Conservation (phyloP, 352 stramenopile genomes). For the Pythium aristosporum region DNA sequence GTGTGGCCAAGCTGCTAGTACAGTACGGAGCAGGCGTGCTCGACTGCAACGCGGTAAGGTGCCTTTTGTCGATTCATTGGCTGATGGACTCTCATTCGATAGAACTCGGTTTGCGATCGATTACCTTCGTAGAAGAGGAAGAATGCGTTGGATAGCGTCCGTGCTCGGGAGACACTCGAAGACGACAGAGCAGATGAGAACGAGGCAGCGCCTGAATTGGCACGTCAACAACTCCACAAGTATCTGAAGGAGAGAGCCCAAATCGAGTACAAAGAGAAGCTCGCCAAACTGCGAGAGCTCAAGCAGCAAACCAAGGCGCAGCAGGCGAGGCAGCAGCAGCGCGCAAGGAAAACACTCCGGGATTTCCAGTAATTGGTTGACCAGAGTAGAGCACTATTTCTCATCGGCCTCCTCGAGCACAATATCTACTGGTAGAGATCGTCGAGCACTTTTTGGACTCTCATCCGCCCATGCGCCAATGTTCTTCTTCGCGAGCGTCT, state of each 20-base stretch:
- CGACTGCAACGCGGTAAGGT: slow-evolving; percentile 53
- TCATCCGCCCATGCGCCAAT: slow-evolving; percentile 13
- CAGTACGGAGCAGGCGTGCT: slow-evolving; percentile 59
- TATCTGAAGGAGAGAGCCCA: slow-evolving; percentile 47
- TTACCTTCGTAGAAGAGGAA: slow-evolving; percentile 44
- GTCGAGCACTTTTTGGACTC: slow-evolving; percentile 9
- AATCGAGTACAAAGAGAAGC: slow-evolving; percentile 55
- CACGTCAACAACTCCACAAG: slow-evolving; percentile 35
- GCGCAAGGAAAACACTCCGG: slow-evolving; percentile 13
- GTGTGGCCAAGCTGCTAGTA: slow-evolving; percentile 59
- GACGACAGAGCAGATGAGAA: slow-evolving; percentile 10
- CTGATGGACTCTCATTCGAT: background rate
- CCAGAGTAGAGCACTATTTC: slow-evolving; percentile 8
- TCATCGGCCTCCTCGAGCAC: slow-evolving; percentile 24
- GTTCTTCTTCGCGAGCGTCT: slow-evolving; percentile 52
- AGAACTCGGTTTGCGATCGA: background rate
- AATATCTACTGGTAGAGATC: slow-evolving; percentile 3
- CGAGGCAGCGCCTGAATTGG: slow-evolving; percentile 8
- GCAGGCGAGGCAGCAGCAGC: slow-evolving; percentile 3
- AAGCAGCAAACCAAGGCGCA: slow-evolving; percentile 35
- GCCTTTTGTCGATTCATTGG: background rate
- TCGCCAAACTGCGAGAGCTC: slow-evolving; percentile 39
- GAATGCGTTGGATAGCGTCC: slow-evolving; percentile 42
- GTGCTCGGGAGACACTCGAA: slow-evolving; percentile 6
- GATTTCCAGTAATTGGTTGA: slow-evolving; percentile 12